These are phyloP conservation scores for Clavulina sp. DNA, from an alignment of 768 basidiomycete genomes.

Conservation along the genomic window DNA sequence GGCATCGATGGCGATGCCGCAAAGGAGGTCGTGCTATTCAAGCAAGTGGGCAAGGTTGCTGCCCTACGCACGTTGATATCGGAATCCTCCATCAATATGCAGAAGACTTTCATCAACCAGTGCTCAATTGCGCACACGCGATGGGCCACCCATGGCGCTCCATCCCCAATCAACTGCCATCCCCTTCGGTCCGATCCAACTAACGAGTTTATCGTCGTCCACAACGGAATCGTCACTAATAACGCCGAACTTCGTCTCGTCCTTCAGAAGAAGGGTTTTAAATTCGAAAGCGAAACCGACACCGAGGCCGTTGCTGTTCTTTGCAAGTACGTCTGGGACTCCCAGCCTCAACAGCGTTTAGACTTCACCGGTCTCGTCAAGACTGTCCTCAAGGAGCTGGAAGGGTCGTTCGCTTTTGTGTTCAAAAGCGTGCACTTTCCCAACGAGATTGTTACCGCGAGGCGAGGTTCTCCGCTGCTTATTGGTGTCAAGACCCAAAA, in stretches of 20 bases:
- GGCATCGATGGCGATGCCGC: constrained; percentile 83
- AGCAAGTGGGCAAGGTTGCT: constrained; percentile 95
- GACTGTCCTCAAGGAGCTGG: constrained; percentile 89
- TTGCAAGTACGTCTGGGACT: constrained; percentile 90
- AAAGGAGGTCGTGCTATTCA: constrained; percentile 68
- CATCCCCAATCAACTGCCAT: constrained; percentile 81
- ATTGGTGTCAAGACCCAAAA: constrained; percentile 99
- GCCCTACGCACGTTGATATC: constrained; percentile 81
- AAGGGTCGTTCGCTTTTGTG: constrained; percentile 97
- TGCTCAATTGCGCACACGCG: constrained; percentile 97
- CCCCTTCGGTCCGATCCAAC: constrained; percentile 71
- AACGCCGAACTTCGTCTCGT: constrained; percentile 73
- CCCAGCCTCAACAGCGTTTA: constrained; percentile 67
- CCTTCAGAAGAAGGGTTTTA: constrained; percentile 88
- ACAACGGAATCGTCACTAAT: constrained; percentile 99
- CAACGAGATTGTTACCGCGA: constrained; percentile 87
- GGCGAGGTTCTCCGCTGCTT: constrained; percentile 89
- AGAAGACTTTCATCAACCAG: constrained; percentile 65
- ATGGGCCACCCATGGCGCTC: constrained; percentile 96
- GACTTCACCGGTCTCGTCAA: constrained; percentile 88
- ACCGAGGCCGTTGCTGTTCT: constrained; percentile 96
- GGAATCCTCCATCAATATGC: constrained; percentile 46
- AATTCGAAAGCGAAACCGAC: constrained; percentile 89
- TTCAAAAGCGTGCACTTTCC: constrained; percentile 97
- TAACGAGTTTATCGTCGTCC: constrained; percentile 81